Percentiles rank a stretch among this genome's conserved stretches.
Conservation (phyloP, 2,329 filamentous ascomycete species). For the Teratosphaeria zuluensis region DNA sequence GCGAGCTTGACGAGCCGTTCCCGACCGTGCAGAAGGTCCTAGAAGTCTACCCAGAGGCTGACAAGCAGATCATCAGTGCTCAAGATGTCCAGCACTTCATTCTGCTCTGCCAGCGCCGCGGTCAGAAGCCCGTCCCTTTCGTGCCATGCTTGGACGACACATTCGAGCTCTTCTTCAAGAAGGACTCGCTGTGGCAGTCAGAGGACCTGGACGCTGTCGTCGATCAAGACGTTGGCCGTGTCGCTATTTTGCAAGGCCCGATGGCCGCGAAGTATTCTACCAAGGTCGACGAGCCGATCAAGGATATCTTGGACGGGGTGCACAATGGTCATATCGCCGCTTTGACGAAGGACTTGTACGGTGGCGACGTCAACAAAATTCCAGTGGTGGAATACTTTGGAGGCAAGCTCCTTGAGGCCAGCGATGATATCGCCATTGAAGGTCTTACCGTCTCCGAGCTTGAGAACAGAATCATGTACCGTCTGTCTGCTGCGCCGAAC, state of each 20-base stretch:
- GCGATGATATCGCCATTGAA: slow-evolving; percentile 68
- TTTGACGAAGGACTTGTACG: slow-evolving; percentile 72
- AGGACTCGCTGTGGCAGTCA: slow-evolving; percentile 98
- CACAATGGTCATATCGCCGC: slow-evolving; percentile 78
- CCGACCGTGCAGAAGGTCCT: slow-evolving; percentile 69
- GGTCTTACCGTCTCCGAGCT: slow-evolving; percentile 78
- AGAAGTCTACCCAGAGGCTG: slow-evolving; percentile 73
- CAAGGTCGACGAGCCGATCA: slow-evolving; percentile 82
- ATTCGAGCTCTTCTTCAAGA: slow-evolving; percentile 99
- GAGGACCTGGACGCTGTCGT: slow-evolving; percentile 95
- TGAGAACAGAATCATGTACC: slow-evolving; percentile 69
- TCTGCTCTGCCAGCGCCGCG: slow-evolving; percentile 78
- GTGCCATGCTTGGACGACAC: slow-evolving; percentile 92
- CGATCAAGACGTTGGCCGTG: slow-evolving; percentile 88
- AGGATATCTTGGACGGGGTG: slow-evolving; percentile 86
- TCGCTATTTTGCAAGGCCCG: slow-evolving; percentile 91
- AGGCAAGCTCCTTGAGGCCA: slow-evolving; percentile 66
- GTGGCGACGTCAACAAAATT: slow-evolving; percentile 60
- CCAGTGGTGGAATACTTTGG: slow-evolving; percentile 93
- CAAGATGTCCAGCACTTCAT: slow-evolving; percentile 98
- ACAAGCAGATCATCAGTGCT: slow-evolving; percentile 88
- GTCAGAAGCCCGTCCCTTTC: slow-evolving; percentile 94
- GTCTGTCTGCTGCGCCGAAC: slow-evolving; percentile 65
- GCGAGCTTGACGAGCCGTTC: slow-evolving; percentile 77
- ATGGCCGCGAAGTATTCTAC: slow-evolving; percentile 86